Evolutionary conservation across 352 stramenopile genomes (phyloP).

Genomic region (Phytophthora chlamydospora): DNA sequence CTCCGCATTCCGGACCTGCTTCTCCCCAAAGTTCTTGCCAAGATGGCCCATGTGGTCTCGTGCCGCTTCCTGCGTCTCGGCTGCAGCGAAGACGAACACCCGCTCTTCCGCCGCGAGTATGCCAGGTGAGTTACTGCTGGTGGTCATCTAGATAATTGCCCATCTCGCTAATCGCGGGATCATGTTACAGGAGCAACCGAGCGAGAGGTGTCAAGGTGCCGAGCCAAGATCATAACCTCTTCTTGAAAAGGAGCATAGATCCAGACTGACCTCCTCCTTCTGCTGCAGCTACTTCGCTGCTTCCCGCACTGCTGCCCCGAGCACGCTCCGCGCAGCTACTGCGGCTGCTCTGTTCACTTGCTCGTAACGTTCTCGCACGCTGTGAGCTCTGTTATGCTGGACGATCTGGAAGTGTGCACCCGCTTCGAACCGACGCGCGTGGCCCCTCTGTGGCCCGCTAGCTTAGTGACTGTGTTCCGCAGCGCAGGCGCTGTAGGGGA

Average conservation of each 20-base stretch:
- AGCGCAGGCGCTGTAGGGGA: neutral
- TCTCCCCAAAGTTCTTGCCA: no score
- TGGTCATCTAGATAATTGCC: no score
- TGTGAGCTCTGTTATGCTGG: neutral
- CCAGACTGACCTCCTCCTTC: no score
- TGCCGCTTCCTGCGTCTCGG: slow-evolving; percentile 26
- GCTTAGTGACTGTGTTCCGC: neutral
- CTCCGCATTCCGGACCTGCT: no score
- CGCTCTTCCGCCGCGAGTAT: slow-evolving; percentile 21
- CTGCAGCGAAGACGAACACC: slow-evolving; percentile 13
- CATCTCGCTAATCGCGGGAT: no score
- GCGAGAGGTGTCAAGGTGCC: neutral
- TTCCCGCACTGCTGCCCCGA: slow-evolving; percentile 48
- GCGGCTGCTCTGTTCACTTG: slow-evolving; percentile 35
- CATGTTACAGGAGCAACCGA: no score
- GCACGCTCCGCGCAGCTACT: slow-evolving; percentile 42
- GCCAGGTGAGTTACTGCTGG: slow-evolving; percentile 15
- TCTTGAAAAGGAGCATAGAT: no score
- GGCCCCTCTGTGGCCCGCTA: neutral
- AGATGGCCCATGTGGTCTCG: no score
- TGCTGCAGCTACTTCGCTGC: slow-evolving; percentile 32
- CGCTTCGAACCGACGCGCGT: slow-evolving; percentile 34
- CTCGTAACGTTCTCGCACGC: slow-evolving; percentile 21
- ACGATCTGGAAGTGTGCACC: slow-evolving; percentile 32
- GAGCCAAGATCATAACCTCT: no score